A percentile compares a stretch with the other conserved stretches of the same genome.
These are phyloP conservation scores for Cladobotryum mycophilum DNA, from an alignment of 2,329 filamentous ascomycete species.

Conservation along the genomic window DNA sequence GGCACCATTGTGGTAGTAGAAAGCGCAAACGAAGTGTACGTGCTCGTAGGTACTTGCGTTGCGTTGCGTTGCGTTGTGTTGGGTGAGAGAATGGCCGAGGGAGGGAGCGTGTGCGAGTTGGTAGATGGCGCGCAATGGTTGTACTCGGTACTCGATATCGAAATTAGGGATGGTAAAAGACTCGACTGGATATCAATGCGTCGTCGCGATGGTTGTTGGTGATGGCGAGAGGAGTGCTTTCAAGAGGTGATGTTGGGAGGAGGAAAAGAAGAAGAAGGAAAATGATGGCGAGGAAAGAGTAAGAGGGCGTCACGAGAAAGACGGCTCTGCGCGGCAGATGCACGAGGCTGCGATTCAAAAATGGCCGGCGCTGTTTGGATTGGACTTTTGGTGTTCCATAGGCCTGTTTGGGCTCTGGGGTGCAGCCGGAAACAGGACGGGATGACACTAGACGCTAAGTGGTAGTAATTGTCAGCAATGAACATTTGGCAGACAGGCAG, in stretches of 20 bases:
- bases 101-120: too few relatives aligned
- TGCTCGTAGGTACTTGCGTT: too few relatives aligned
- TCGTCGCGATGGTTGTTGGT: neutral
- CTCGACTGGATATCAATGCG: neutral
- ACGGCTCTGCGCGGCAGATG: too few relatives aligned
- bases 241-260: neutral
- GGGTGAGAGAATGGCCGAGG: neutral
- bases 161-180: too few relatives aligned
- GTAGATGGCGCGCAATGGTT: neutral
- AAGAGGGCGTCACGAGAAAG: neutral
- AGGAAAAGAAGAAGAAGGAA: too few relatives aligned
- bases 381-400: neutral
- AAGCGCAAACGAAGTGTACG: neutral
- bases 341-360: neutral
- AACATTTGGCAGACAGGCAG: too few relatives aligned
- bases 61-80: neutral
- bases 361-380: neutral
- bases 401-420: neutral
- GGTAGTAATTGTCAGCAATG: too few relatives aligned
- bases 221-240: neutral
- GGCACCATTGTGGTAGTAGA: constrained; percentile 21
- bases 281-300: neutral
- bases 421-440: neutral
- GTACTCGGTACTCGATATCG: too few relatives aligned
- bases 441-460: too few relatives aligned